Evolutionary conservation across 1,139 yeast species (phyloP).

Genomic region (Nakaseomyces sp.): DNA sequence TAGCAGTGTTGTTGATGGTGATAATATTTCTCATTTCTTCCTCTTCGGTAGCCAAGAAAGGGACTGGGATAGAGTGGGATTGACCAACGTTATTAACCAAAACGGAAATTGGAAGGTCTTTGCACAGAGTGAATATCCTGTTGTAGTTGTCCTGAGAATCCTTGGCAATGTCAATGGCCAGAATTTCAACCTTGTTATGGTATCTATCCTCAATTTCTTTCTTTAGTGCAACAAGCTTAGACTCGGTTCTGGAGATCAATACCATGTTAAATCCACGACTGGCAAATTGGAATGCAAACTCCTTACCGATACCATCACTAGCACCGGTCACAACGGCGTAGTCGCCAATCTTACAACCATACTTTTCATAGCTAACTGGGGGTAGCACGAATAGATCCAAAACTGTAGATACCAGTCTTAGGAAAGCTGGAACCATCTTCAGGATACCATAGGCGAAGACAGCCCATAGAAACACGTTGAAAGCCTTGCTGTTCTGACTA

Average conservation of each 20-base stretch:
- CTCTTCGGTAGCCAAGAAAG: conserved; percentile 71
- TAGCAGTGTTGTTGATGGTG: conserved; percentile 77
- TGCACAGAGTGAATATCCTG: conserved; percentile 41
- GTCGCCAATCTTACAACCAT: conserved; percentile 50
- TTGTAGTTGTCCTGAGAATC: conserved; percentile 42
- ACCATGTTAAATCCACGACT: conserved; percentile 73
- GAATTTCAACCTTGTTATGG: conserved; percentile 53
- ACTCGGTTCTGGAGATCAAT: conserved; percentile 73
- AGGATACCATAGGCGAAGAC: conserved; percentile 43
- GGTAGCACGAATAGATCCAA: conserved; percentile 59
- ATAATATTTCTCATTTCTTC: conserved; percentile 70
- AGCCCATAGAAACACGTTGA: conserved; percentile 27
- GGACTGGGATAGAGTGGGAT: conserved; percentile 91
- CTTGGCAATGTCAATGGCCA: conserved; percentile 70
- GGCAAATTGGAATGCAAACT: conserved; percentile 80
- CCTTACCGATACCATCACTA: conserved; percentile 95
- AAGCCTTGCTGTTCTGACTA: conserved; percentile 15
- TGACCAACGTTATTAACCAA: conserved; percentile 90
- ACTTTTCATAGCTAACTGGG: conserved; percentile 50
- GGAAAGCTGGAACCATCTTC: conserved; percentile 39
- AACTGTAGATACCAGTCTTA: conserved; percentile 38
- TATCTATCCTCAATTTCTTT: conserved; percentile 53
- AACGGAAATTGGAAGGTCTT: conserved; percentile 51
- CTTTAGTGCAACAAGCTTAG: conserved; percentile 63
- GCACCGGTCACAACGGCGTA: conserved; percentile 90